Conservation (phyloP, 805 yeast genomes). For the Candida maris region DNA sequence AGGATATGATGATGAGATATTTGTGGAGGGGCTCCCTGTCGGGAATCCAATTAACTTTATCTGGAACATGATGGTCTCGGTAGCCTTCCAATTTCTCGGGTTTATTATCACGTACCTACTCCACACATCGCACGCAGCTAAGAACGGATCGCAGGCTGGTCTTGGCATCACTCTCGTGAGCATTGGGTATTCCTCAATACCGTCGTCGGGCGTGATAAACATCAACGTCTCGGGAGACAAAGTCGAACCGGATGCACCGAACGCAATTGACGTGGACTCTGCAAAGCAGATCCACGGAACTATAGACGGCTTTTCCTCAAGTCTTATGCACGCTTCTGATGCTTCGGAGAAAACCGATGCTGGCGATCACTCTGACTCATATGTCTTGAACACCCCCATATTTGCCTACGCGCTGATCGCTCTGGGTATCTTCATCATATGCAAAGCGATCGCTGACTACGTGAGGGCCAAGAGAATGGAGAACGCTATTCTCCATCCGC, state of each 20-base stretch:
- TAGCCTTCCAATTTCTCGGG: slow-evolving; percentile 93
- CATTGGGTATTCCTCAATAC: slow-evolving; percentile 58
- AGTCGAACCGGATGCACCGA: slow-evolving; percentile 56
- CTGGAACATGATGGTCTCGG: slow-evolving; percentile 86
- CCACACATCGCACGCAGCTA: slow-evolving; percentile 96
- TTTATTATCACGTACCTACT: slow-evolving; percentile 84
- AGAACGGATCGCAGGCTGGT: slow-evolving; percentile 91
- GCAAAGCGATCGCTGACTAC: slow-evolving; percentile 71
- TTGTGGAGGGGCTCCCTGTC: slow-evolving; percentile 93
- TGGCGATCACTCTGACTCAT: slow-evolving; percentile 1
- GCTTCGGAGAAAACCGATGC: slow-evolving; percentile 13
- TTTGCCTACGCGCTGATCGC: slow-evolving; percentile 62
- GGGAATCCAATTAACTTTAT: slow-evolving; percentile 84
- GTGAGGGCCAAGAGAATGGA: slow-evolving; percentile 77
- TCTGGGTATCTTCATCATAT: slow-evolving; percentile 61
- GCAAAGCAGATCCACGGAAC: slow-evolving; percentile 22
- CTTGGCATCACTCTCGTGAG: slow-evolving; percentile 79
- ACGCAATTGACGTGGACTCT: slow-evolving; percentile 44
- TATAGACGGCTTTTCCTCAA: slow-evolving; percentile 26
- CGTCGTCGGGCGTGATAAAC: slow-evolving; percentile 33
- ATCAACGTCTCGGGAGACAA: slow-evolving; percentile 27
- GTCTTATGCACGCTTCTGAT: slow-evolving; percentile 10
- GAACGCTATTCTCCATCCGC: slow-evolving; percentile 39
- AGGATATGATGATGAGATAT: slow-evolving; percentile 81
- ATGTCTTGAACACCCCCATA: slow-evolving; percentile 37